Evolutionary conservation across 2,329 filamentous ascomycete species (phyloP), one percentile per base, ranked within the genome.

Genomic region (Zopfia rhizophila): DNA sequence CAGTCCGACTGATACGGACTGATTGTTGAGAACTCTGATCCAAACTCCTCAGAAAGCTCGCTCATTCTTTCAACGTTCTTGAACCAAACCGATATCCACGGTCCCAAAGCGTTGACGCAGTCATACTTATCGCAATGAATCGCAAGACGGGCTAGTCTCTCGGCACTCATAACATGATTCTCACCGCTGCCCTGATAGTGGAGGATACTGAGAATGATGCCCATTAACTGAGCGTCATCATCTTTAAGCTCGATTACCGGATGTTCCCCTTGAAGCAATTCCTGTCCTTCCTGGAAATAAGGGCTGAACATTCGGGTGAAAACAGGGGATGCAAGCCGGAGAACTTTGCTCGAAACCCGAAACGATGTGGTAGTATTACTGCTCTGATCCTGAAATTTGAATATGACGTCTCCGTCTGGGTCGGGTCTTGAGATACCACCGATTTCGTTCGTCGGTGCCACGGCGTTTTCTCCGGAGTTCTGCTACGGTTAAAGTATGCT

Each of bases 111-210:
- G 6, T 35, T 24, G 12, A 24, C 38, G 24, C 36, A 38, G 19
- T 45, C 37, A 18, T 51, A 51, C 36, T 46, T 51, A 18, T 51
- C 37, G 21, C 36, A 45, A 19, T 29, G 31, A 29, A 45, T 38
- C 21, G 41, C 31, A 5, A 51, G 36, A 13, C 31, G 47, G 11
- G 41, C 47, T 18, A 51, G 22, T 11, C 27, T 25, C 27, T 45
- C 32, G 16, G 47, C 37, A 31, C 46, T 32, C 5, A 46, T 29
- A 8, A 6, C 13, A 18, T 39, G 25, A 22, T 32, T 31, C 14
- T 18, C 19, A 17, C 13, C 23, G 10, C 29, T 25, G 13, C 24
- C 32, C 23, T 17, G 37, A 21, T 37, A 42, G 22, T 51, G 47
- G 13, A 51, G 41, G 13, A 51, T 30, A 7, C 24, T 23, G 24